Percentiles rank a stretch among this genome's conserved stretches.
These are phyloP conservation scores for Aleurites moluccanus DNA, from an alignment of 441 rosid species.

Conservation along the genomic window DNA sequence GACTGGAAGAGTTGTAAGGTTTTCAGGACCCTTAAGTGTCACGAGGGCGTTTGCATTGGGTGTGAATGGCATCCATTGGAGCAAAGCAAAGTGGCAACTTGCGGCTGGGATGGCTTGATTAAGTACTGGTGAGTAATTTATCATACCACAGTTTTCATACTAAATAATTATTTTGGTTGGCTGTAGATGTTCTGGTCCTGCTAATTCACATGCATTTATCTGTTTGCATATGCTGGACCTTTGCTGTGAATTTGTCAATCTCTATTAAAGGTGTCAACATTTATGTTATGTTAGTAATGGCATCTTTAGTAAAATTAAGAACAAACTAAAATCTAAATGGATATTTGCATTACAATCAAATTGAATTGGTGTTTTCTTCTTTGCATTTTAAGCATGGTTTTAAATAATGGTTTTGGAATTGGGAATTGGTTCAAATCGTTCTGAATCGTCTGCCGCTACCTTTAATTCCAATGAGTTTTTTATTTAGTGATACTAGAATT, in stretches of 20 bases:
- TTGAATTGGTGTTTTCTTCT: not conserved
- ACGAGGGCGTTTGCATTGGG: constrained; percentile 91
- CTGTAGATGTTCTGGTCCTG: not conserved
- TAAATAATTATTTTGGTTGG: not conserved
- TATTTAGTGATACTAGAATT: too few species aligned
- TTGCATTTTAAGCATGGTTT: not conserved
- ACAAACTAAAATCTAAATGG: not conserved
- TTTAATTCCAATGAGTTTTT: too few species aligned
- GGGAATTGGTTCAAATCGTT: too few species aligned
- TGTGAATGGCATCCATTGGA: constrained; percentile 97
- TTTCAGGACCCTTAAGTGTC: constrained; percentile 88
- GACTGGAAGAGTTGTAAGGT: constrained; percentile 99
- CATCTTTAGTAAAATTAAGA: not conserved
- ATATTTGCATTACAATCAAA: not conserved
- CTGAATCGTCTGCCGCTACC: too few species aligned
- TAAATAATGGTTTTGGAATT: too few species aligned
- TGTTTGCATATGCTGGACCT: not conserved
- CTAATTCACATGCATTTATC: not conserved
- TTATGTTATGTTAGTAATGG: not conserved
- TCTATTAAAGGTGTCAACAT: not conserved
- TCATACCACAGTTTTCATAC: not conserved
- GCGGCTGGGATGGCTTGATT: constrained; percentile 99
- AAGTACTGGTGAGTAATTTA: constrained; percentile 84
- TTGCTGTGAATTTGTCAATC: not conserved
- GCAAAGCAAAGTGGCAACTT: constrained; percentile 99